These are phyloP conservation scores for Amanita rubescens DNA, from an alignment of 768 basidiomycete genomes.

Conservation along the genomic window DNA sequence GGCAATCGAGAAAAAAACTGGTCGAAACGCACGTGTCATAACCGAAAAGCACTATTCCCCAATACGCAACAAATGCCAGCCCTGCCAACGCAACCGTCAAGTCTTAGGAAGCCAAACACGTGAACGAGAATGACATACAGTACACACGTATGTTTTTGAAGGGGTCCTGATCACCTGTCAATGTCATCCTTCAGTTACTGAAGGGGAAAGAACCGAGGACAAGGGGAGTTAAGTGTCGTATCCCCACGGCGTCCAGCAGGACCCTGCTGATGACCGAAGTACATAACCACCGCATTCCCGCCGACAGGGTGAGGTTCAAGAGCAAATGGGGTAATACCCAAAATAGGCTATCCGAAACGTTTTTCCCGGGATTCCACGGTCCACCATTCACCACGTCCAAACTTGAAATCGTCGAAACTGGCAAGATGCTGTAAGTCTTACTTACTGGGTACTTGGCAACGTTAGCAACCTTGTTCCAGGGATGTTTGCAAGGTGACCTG, in stretches of 20 bases:
- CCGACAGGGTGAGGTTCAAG: too few species aligned
- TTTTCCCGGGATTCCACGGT: too few species aligned
- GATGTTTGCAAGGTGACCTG: too few species aligned
- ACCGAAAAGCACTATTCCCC: slow-evolving; percentile 79
- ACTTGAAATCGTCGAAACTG: too few species aligned
- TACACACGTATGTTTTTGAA: slow-evolving; percentile 56
- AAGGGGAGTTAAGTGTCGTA: neutral
- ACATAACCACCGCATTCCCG: too few species aligned
- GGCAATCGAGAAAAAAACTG: slow-evolving; percentile 14
- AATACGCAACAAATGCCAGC: slow-evolving; percentile 68
- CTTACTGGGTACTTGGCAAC: too few species aligned
- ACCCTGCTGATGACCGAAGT: neutral
- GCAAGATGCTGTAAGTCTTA: too few species aligned
- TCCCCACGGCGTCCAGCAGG: neutral
- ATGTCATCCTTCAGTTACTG: neutral
- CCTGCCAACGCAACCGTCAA: slow-evolving; percentile 28
- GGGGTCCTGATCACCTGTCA: neutral
- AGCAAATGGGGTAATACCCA: too few species aligned
- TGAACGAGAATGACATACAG: slow-evolving; percentile 32
- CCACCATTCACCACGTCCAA: too few species aligned
- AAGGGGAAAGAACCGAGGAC: neutral
- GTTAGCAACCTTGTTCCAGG: too few species aligned
- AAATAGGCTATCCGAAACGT: too few species aligned
- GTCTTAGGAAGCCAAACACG: neutral
- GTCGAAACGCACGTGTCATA: slow-evolving; percentile 58